Evolutionary conservation across 2,329 filamentous ascomycete species (phyloP).

Genomic region (Fusarium cicatricum): DNA sequence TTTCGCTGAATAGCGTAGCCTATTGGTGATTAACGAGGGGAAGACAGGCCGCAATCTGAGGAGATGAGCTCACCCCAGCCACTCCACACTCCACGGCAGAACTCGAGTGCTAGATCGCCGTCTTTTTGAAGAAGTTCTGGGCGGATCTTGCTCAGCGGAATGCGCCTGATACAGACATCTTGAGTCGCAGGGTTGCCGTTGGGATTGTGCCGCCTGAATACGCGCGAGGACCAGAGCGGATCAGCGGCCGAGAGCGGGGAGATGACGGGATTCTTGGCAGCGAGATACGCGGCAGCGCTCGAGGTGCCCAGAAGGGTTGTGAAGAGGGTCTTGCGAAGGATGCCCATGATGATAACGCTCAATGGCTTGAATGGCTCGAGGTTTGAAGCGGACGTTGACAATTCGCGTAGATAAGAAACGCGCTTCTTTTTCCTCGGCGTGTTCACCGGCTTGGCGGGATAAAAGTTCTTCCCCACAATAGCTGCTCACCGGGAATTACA

Average conservation of each 20-base stretch:
- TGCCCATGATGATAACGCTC: slow-evolving; percentile 55
- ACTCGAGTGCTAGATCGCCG: slow-evolving; percentile 66
- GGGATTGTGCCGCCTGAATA: slow-evolving; percentile 68
- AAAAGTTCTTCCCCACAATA: slow-evolving; percentile 6
- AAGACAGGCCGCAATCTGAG: neutral
- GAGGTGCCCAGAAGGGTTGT: slow-evolving; percentile 59
- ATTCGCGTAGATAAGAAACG: slow-evolving; percentile 19
- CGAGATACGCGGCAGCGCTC: slow-evolving; percentile 57
- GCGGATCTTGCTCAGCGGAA: slow-evolving; percentile 70
- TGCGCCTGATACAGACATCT: slow-evolving; percentile 69
- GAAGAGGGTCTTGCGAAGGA: slow-evolving; percentile 57
- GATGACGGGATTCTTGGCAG: slow-evolving; percentile 63
- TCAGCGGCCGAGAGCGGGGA: slow-evolving; percentile 66
- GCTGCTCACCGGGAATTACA: too few relatives aligned
- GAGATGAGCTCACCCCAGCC: slow-evolving; percentile 60
- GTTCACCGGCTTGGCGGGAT: slow-evolving; percentile 10
- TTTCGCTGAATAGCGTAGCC: slow-evolving; percentile 67
- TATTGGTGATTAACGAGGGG: slow-evolving; percentile 33
- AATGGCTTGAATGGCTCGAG: too few relatives aligned
- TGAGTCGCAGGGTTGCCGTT: slow-evolving; percentile 68
- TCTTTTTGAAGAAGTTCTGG: slow-evolving; percentile 71
- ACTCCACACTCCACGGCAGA: slow-evolving; percentile 73
- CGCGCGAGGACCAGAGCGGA: slow-evolving; percentile 65
- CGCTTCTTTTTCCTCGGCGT: slow-evolving; percentile 18
- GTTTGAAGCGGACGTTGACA: neutral